A percentile compares a stretch with the other conserved stretches of the same genome.
Evolutionary conservation across 768 basidiomycete species (phyloP).

Genomic region (Russula vinacea): DNA sequence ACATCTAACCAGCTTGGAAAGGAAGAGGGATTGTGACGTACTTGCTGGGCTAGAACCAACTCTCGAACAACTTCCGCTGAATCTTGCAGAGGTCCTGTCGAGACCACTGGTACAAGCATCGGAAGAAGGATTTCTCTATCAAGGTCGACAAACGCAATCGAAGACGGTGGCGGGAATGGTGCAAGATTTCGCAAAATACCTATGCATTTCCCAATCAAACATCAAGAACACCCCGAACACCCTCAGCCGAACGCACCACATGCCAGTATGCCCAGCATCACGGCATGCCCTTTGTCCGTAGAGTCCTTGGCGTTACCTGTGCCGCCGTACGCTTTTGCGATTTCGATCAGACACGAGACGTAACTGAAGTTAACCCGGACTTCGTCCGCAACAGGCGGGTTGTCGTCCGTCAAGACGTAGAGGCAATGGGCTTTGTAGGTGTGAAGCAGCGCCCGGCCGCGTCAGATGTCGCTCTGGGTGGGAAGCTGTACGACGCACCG

Average conservation of each 20-base stretch:
- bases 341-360: constrained; percentile 60
- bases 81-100: constrained; percentile 54
- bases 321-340: constrained; percentile 45
- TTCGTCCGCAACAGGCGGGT: constrained; percentile 66
- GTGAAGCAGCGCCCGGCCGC: background rate
- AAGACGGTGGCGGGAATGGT: constrained; percentile 68
- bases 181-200: constrained; percentile 75
- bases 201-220: constrained; percentile 34
- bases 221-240: background rate
- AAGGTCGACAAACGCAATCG: constrained; percentile 59
- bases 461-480: background rate
- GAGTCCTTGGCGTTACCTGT: constrained; percentile 38
- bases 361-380: constrained; percentile 59
- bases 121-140: constrained; percentile 73
- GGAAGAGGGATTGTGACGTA: constrained; percentile 33
- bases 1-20: background rate
- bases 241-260: constrained; percentile 49
- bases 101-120: constrained; percentile 61
- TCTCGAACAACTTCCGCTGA: constrained; percentile 49
- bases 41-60: constrained; percentile 54
- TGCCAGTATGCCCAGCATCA: constrained; percentile 61
- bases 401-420: constrained; percentile 92
- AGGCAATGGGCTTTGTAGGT: constrained; percentile 72
- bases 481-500: constrained; percentile 44
- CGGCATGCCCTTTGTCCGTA: constrained; percentile 48